These are phyloP conservation scores for Cordyceps tenuipes DNA, from an alignment of 2,329 filamentous ascomycete genomes.

Conservation along the genomic window DNA sequence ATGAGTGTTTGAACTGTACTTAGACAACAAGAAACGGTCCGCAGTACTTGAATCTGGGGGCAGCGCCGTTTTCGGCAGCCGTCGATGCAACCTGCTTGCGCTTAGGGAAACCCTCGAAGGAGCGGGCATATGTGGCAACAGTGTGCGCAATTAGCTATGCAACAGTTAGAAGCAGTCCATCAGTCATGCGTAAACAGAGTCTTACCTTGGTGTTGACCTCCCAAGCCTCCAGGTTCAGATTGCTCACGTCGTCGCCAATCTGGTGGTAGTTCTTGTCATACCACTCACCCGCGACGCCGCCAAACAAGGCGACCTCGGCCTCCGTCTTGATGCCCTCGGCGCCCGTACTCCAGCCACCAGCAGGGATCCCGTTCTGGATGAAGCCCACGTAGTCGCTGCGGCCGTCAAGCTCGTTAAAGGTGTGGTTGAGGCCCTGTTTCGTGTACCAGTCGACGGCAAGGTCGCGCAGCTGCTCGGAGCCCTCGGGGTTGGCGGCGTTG, in stretches of 20 bases:
- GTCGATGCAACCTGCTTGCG: conserved; percentile 22
- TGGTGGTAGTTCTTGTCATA: conserved; percentile 55
- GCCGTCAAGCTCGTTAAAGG: conserved; percentile 67
- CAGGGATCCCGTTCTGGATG: conserved; percentile 63
- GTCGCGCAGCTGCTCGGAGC: conserved; percentile 60
- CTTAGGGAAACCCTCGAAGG: conserved; percentile 57
- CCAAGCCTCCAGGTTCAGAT: conserved; percentile 53
- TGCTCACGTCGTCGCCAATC: conserved; percentile 50
- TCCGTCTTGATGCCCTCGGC: conserved; percentile 69
- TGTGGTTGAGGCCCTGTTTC: conserved; percentile 53
- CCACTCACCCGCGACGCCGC: conserved; percentile 56
- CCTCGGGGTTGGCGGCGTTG: conserved; percentile 60
- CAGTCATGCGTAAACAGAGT: neutral
- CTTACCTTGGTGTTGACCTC: conserved; percentile 51
- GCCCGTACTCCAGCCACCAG: conserved; percentile 68
- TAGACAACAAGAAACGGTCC: neutral
- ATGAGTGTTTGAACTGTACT: neutral
- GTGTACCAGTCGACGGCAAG: conserved; percentile 62
- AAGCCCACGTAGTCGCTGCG: conserved; percentile 75
- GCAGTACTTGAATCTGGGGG: neutral
- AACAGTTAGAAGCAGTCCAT: neutral
- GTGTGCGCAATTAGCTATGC: conserved; percentile 58
- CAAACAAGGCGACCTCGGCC: conserved; percentile 57
- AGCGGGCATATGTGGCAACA: conserved; percentile 60
- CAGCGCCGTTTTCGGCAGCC: neutral